A percentile compares a stretch with the other conserved stretches of the same genome.
These are phyloP conservation scores for Prunus mongolica DNA, from an alignment of 306 rosid species.

Conservation along the genomic window DNA sequence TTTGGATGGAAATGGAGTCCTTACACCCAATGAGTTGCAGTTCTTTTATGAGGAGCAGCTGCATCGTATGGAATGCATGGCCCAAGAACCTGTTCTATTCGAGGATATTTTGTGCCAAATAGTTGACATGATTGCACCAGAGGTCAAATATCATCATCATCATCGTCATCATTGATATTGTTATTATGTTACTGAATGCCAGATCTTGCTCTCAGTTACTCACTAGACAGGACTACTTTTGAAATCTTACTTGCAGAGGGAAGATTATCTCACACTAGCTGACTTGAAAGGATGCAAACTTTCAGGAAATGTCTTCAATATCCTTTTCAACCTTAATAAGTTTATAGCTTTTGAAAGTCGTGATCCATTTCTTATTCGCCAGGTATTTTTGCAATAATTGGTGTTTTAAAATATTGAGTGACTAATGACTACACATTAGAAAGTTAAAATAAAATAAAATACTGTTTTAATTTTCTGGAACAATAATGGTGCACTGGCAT, in stretches of 20 bases:
- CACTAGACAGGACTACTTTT: slow-evolving; percentile 1
- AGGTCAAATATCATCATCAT: slow-evolving; percentile 38
- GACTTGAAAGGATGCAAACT: slow-evolving; percentile 91
- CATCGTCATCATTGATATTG: neutral
- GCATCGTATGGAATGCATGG: slow-evolving; percentile 99
- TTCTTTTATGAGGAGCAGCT: slow-evolving; percentile 98
- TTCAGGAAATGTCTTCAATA: slow-evolving; percentile 89
- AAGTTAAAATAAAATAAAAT: neutral
- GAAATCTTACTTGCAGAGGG: slow-evolving; percentile 53
- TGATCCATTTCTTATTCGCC: slow-evolving; percentile 96
- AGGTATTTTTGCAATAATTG: slow-evolving; percentile 41
- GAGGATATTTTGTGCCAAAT: slow-evolving; percentile 97
- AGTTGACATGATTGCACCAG: slow-evolving; percentile 87
- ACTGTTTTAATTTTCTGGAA: neutral
- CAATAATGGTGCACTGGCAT: slow-evolving; percentile 7
- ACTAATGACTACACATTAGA: too few relatives aligned
- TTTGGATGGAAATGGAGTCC: slow-evolving; percentile 91
- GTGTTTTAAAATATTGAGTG: neutral
- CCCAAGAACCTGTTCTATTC: slow-evolving; percentile 93
- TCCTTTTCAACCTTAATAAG: slow-evolving; percentile 93
- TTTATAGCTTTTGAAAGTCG: slow-evolving; percentile 96
- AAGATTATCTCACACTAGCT: slow-evolving; percentile 57
- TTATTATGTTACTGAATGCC: neutral
- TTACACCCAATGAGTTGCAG: slow-evolving; percentile 89
- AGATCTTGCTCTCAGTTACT: slow-evolving; percentile 9